Evolutionary conservation across 306 rosid species (phyloP), one percentile per base, ranked within the genome.

Genomic region (Trifolium pratense): DNA sequence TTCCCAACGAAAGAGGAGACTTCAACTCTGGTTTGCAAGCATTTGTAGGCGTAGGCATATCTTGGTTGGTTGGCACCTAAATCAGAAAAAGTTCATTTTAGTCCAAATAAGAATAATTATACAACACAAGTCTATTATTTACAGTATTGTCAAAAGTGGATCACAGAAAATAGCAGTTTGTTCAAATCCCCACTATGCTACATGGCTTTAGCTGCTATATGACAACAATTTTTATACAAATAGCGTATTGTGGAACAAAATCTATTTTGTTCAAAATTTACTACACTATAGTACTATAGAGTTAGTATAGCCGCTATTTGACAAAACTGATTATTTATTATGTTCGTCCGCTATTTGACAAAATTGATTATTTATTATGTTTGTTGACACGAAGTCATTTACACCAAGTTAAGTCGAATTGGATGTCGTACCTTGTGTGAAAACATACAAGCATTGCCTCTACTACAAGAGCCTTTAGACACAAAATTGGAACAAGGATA

Each of bases 381-480:
- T 46, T 4, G 37, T 58, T 25, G 23, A 12, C 15, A 64, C 21
- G 21, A 11, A 48, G 55, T 29, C 70, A 75, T 59, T 66, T 51
- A 59, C 53, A 57, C 46, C 31, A 63, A 55, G 70, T 18, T 23
- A 48, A 63, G 74, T 32, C 1, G 45, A 70, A 37, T 45, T 62
- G 64, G 51, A 66, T 75, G 61, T 62, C 32, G 61, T 88, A 93
- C 98, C 96, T 91, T 74, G 86, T 93, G 98, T 20, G 96, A 88
- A 78, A 89, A 89, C 86, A 91, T 10, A 75, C 98, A 91, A 61
- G 82, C 59, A 64, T 57, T 77, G 36, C 94, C 97, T 86, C 93
- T 89, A 79, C 20, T 17, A 84, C 98, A 93, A 75, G 58, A 86
- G 66, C 98, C 96, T 31, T 15, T 81, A 51, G 88, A 80, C 26